Evolutionary conservation across 441 rosid genomes (phyloP), one percentile per base, ranked within the genome.

Genomic region (Euphorbia celastroides): DNA sequence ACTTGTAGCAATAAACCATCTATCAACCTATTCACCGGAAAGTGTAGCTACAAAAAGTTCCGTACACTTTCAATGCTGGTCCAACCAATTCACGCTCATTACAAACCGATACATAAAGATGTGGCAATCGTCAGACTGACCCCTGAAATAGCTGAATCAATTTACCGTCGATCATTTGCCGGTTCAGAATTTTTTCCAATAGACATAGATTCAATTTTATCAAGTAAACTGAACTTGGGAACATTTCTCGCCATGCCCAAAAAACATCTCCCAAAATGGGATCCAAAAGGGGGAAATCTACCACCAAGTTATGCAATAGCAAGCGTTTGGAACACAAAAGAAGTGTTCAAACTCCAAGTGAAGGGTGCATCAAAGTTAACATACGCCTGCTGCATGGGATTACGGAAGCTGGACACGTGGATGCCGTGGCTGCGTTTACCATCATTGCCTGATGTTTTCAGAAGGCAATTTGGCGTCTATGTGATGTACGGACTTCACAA

Each of bases 321-420:
- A 57, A 90, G 90, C 64, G 77, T 90, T 26, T 90, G 93, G 96
- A 84, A 85, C 82, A 86, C 93, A 14, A 84, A 88, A 63, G 82
- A 86, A 10, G 81, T 90, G 73, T 88, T 86, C 74, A 81, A 75
- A 70, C 67, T 90, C 48, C 88, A 80, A 55, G 65, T 83, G 44
- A 88, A 90, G 60, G 89, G 96, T 4, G 82, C 83, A 23, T 82
- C 92, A 0, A 38, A 68, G 57, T 38, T 84, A 48, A 79, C 71
- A 60, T 71, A 74, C 34, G 81, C 78, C 5, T 74, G 76, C 12
- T 86, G 96, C 71, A 60, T 70, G 30, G 88, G 84, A 62, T 82
- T 82, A 12, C 76, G 94, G 78, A 56, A 72, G 70, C 41, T 90
- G 19, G 90, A 90, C 70, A 65, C 84, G n/a, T 81, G 88, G 72